phyloP scores from a whole-genome alignment of 192 early-diverging fungal species.

The Coemansia sp. region DNA sequence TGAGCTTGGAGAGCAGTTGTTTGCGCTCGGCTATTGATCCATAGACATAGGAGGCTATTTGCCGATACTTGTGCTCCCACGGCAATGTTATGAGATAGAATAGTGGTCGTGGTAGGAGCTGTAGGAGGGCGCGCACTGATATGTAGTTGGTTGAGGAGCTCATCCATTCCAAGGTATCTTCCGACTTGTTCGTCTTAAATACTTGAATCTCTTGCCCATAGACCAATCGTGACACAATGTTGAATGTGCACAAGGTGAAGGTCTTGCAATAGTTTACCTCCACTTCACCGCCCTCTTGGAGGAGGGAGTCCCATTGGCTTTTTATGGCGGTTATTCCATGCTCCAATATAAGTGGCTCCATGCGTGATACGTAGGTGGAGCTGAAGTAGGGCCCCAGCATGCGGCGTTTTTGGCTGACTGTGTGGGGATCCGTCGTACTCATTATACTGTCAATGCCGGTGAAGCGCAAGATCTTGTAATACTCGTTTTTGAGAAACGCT shows the following conservation, averaged over 20 bases:
- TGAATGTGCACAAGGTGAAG: conserved; percentile 27
- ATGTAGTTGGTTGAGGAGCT: conserved; percentile 16
- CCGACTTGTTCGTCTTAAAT: background rate
- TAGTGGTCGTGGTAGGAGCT: conserved; percentile 9
- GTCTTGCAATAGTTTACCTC: conserved; percentile 20
- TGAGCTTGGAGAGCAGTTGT: conserved; percentile 8
- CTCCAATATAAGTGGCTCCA: conserved; percentile 28
- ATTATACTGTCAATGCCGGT: conserved; percentile 15
- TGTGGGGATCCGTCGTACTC: background rate
- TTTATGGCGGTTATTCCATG: conserved; percentile 11
- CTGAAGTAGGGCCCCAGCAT: conserved; percentile 28
- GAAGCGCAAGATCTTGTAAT: conserved; percentile 27
- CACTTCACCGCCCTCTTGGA: background rate
- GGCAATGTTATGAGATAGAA: conserved; percentile 18
- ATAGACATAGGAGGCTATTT: conserved; percentile 11
- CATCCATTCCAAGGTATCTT: conserved; percentile 20
- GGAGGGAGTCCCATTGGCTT: conserved; percentile 1
- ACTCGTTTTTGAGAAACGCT: conserved; percentile 9
- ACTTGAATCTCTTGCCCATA: conserved; percentile 26
- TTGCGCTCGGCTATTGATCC: conserved; percentile 15
- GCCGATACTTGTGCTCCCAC: conserved; percentile 19
- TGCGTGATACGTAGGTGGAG: conserved; percentile 9
- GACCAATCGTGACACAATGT: conserved; percentile 17
- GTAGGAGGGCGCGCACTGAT: conserved; percentile 16
- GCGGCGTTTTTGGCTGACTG: conserved; percentile 14